Evolutionary conservation across 2,329 filamentous ascomycete species (phyloP).

Genomic region (Plectosphaerella plurivora): DNA sequence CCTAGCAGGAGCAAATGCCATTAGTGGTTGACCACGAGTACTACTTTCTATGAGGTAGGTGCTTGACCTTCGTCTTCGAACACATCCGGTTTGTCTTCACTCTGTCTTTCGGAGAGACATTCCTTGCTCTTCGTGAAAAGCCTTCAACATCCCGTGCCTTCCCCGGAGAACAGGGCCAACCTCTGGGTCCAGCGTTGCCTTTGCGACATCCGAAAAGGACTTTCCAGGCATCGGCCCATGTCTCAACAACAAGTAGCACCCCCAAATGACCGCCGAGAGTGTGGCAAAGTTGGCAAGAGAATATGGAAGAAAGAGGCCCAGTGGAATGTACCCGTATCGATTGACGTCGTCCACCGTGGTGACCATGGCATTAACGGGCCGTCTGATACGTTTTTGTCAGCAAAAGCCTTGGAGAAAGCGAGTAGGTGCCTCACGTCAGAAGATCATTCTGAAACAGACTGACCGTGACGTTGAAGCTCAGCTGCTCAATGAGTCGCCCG

Average conservation of each 20-base stretch:
- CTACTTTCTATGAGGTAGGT: too few species aligned
- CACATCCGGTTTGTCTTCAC: too few species aligned
- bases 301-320: slow-evolving; percentile 3
- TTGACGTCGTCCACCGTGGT: slow-evolving; percentile 1
- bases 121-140: not conserved
- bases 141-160: not conserved
- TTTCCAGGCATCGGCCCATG: not conserved
- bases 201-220: slow-evolving; percentile 1
- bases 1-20: too few species aligned
- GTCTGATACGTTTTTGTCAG: not conserved
- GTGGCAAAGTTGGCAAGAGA: not conserved
- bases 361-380: not conserved
- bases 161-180: not conserved
- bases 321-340: slow-evolving; percentile 2
- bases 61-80: too few species aligned
- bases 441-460: slow-evolving; percentile 5
- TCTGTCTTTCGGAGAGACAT: too few species aligned
- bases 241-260: not conserved
- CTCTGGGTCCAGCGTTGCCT: not conserved
- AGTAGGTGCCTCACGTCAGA: not conserved
- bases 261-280: not conserved
- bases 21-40: too few species aligned
- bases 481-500: slow-evolving; percentile 1
- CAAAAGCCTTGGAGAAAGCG: not conserved
- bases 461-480: slow-evolving; percentile 4